Evolutionary conservation across 257 asterid genomes (phyloP).

Genomic region (Buddleja alternifolia): DNA sequence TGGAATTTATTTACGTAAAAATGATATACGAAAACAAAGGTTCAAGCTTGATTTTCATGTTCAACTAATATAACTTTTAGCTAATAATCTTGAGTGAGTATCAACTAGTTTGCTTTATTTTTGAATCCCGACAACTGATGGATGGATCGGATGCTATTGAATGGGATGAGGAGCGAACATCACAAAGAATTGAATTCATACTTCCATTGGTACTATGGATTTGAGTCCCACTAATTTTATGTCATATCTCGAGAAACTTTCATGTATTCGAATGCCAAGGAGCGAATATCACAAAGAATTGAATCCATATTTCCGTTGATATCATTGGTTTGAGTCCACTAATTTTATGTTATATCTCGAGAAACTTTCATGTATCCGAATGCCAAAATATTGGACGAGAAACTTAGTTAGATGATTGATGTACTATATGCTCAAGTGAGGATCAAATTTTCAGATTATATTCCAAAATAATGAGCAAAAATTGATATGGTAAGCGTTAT

Average conservation of each 20-base stretch:
- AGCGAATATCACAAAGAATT: no score
- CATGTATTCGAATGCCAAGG: background rate
- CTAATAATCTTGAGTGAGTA: no score
- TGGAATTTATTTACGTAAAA: no score
- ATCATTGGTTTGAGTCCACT: background rate
- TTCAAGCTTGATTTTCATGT: no score
- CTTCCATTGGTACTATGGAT: background rate
- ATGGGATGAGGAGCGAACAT: no score
- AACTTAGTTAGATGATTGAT: background rate
- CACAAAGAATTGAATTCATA: background rate
- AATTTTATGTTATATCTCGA: background rate
- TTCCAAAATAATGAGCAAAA: constrained; percentile 27
- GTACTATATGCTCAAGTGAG: background rate
- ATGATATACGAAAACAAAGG: no score
- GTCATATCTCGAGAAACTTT: background rate
- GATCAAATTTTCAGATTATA: constrained; percentile 21
- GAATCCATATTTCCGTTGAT: background rate
- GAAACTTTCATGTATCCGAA: constrained; percentile 5
- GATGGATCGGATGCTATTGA: no score
- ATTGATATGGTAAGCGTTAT: background rate
- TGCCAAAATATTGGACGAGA: background rate
- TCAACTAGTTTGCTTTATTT: no score
- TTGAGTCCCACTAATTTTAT: background rate
- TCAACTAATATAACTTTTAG: no score
- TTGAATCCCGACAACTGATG: no score